These are phyloP conservation scores for Lyophyllum atratum DNA, from an alignment of 768 basidiomycete genomes.

Conservation along the genomic window DNA sequence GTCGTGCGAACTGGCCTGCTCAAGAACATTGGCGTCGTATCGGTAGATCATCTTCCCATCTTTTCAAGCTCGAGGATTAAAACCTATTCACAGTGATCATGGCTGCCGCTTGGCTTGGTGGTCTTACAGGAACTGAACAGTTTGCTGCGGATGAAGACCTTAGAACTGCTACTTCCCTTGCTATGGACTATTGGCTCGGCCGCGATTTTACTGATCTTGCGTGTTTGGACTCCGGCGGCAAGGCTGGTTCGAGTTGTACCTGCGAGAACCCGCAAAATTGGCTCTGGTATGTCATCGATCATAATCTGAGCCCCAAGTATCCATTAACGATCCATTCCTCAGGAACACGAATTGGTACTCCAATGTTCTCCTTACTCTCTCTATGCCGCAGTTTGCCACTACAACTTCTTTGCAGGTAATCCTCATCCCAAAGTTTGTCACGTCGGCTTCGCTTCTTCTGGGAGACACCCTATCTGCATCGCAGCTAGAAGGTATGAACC, in stretches of 20 bases:
- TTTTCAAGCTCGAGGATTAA: background rate
- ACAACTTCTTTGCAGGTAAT: constrained; percentile 39
- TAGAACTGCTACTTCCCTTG: constrained; percentile 33
- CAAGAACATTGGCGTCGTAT: constrained; percentile 51
- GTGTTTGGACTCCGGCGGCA: constrained; percentile 49
- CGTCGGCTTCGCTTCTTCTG: constrained; percentile 49
- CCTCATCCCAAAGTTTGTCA: constrained; percentile 50
- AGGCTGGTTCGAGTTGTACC: constrained; percentile 37
- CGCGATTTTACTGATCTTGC: constrained; percentile 48
- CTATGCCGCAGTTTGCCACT: background rate
- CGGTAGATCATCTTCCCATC: constrained; percentile 26
- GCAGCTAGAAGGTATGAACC: constrained; percentile 36
- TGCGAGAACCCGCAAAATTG: constrained; percentile 43
- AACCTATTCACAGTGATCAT: constrained; percentile 36
- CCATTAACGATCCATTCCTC: background rate
- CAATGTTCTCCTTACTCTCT: constrained; percentile 31
- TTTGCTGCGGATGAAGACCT: constrained; percentile 36
- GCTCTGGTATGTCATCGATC: constrained; percentile 26
- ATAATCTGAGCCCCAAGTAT: background rate
- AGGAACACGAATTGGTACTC: constrained; percentile 60
- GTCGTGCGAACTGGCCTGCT: constrained; percentile 60
- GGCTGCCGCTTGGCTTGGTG: constrained; percentile 54
- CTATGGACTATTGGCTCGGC: constrained; percentile 54
- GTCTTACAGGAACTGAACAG: constrained; percentile 36
- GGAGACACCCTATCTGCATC: constrained; percentile 33